Conservation (phyloP, 371 early-diverging fungal species). For the Syncephalastrum monosporum region DNA sequence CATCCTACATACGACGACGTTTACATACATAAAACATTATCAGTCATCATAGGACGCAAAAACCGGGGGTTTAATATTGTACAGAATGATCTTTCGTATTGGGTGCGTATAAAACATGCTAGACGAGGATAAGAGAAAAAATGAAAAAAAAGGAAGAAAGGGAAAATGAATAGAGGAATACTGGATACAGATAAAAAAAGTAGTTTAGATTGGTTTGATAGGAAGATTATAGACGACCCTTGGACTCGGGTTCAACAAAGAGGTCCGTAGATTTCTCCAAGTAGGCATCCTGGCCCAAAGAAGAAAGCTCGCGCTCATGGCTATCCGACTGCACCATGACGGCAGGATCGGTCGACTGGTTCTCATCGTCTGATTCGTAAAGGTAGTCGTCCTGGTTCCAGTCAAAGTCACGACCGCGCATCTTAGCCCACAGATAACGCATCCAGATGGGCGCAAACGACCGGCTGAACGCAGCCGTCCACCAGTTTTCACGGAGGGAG, state of each 20-base stretch:
- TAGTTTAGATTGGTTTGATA: too few relatives aligned
- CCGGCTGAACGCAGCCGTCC: conserved; percentile 35
- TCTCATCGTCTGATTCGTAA: conserved; percentile 20
- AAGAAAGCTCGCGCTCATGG: too few relatives aligned
- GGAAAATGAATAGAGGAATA: conserved; percentile 5
- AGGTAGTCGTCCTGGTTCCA: conserved; percentile 36
- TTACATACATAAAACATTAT: too few relatives aligned
- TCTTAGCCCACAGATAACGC: conserved; percentile 33
- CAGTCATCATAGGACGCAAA: too few relatives aligned
- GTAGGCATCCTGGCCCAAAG: too few relatives aligned
- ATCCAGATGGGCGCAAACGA: conserved; percentile 40
- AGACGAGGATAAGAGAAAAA: background rate
- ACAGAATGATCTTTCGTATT: too few relatives aligned
- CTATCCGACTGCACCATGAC: too few relatives aligned
- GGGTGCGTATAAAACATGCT: background rate
- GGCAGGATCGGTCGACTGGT: background rate
- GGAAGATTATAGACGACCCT: too few relatives aligned
- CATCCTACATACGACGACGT: too few relatives aligned
- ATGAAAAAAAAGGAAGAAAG: background rate
- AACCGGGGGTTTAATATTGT: too few relatives aligned
- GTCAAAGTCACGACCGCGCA: conserved; percentile 27
- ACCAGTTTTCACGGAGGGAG: conserved; percentile 47
- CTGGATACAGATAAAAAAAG: background rate
- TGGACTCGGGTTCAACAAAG: too few relatives aligned
- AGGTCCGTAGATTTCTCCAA: too few relatives aligned